A percentile compares a stretch with the other conserved stretches of the same genome.
Evolutionary conservation across 352 stramenopile genomes (phyloP).

Genomic region (Plasmopara halstedii): DNA sequence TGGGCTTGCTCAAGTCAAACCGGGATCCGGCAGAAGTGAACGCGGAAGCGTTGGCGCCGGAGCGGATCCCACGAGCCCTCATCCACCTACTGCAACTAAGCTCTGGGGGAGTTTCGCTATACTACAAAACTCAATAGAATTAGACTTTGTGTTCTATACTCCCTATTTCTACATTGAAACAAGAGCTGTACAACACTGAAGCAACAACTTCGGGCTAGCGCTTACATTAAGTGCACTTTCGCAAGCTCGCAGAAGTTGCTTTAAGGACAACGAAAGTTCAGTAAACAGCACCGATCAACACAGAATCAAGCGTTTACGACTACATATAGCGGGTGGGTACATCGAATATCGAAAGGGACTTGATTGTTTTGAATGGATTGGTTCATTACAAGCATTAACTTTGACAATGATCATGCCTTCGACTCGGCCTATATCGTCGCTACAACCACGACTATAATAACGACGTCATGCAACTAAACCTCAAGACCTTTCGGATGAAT

Average conservation of each 20-base stretch:
- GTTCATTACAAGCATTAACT: neutral
- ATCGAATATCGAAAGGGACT: neutral
- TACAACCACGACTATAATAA: neutral
- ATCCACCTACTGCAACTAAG: neutral
- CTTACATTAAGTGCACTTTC: neutral
- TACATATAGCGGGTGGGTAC: neutral
- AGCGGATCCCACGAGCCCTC: no score
- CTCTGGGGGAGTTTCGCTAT: neutral
- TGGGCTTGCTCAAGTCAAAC: no score
- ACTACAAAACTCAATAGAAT: neutral
- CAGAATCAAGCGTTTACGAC: neutral
- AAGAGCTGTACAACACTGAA: conserved; percentile 2
- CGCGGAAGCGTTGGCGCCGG: no score
- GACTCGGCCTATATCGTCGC: no score
- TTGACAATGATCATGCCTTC: neutral
- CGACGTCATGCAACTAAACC: neutral
- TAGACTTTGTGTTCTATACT: neutral
- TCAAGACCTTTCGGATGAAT: no score
- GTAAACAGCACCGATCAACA: neutral
- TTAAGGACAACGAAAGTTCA: neutral
- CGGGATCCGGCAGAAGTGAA: no score
- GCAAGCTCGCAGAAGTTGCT: neutral
- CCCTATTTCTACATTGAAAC: conserved; percentile 7
- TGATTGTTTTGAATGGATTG: no score
- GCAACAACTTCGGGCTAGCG: neutral